Percentiles rank a stretch among this genome's conserved stretches.
Evolutionary conservation across 345 rosid genomes (phyloP).

Genomic region (Arabidopsis suecica): DNA sequence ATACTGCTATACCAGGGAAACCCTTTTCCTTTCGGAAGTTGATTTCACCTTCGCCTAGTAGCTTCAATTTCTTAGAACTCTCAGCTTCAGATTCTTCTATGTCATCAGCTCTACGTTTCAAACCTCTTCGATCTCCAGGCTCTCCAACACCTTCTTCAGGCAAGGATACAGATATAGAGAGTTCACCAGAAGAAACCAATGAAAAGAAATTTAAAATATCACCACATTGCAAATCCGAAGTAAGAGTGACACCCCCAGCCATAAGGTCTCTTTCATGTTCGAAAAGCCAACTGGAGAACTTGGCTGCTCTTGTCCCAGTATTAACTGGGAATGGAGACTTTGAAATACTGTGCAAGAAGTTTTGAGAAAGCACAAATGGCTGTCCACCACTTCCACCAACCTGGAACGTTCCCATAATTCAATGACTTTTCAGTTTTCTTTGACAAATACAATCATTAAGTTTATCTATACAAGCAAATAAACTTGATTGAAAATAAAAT

Average conservation of each 20-base stretch:
- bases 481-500: conserved; percentile 8
- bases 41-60: conserved; percentile 72
- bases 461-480: conserved; percentile 8
- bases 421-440: conserved; percentile 27
- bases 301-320: conserved; percentile 83
- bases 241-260: conserved; percentile 59
- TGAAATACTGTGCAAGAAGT: conserved; percentile 73
- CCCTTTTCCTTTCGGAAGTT: conserved; percentile 89
- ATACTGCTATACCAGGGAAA: conserved; percentile 82
- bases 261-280: conserved; percentile 65
- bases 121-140: conserved; percentile 78
- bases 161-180: conserved; percentile 64
- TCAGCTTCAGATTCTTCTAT: conserved; percentile 56
- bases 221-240: conserved; percentile 87
- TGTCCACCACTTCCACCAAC: conserved; percentile 81
- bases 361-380: conserved; percentile 82
- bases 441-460: conserved; percentile 17
- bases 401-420: conserved; percentile 53
- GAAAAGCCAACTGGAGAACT: conserved; percentile 73
- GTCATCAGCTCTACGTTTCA: conserved; percentile 72
- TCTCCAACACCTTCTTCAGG: conserved; percentile 97
- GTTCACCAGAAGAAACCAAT: conserved; percentile 77
- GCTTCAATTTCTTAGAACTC: conserved; percentile 66
- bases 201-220: conserved; percentile 79
- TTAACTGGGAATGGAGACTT: conserved; percentile 77